Conservation (phyloP, 352 stramenopile genomes). For the Thalassiosira livingstoniorum region DNA sequence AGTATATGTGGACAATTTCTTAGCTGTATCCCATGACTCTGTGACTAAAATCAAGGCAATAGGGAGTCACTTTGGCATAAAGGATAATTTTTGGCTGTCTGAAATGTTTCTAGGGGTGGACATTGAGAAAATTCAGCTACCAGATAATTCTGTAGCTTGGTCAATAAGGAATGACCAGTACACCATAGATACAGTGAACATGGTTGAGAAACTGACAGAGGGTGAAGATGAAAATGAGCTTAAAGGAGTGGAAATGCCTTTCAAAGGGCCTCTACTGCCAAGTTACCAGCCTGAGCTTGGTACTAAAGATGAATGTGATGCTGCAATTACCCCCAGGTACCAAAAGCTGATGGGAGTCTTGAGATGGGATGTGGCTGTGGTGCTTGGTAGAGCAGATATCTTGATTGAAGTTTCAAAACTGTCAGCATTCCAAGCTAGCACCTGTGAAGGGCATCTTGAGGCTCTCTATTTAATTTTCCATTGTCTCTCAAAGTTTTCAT, state of each 20-base stretch:
- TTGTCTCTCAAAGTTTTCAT: too few relatives aligned
- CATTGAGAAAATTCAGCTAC: slow-evolving; percentile 9
- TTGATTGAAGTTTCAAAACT: slow-evolving; percentile 58
- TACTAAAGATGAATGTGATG: too few relatives aligned
- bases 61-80: slow-evolving; percentile 5
- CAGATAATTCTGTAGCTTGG: slow-evolving; percentile 17
- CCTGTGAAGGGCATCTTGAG: too few relatives aligned
- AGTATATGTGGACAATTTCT: slow-evolving; percentile 60
- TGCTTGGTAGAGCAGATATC: slow-evolving; percentile 58
- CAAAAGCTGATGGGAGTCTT: slow-evolving; percentile 57
- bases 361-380: slow-evolving; percentile 55
- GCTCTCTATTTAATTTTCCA: too few relatives aligned
- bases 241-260: not conserved
- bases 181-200: slow-evolving; percentile 33
- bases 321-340: too few relatives aligned
- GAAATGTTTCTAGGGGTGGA: slow-evolving; percentile 1
- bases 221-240: slow-evolving; percentile 5
- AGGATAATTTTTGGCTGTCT: not conserved
- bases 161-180: slow-evolving; percentile 42
- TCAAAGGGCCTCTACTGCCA: not conserved
- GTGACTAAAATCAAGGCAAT: slow-evolving; percentile 9
- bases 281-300: slow-evolving; percentile 60
- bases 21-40: slow-evolving; percentile 29
- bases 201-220: slow-evolving; percentile 19
- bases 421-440: slow-evolving; percentile 50